Evolutionary conservation across 2,329 filamentous ascomycete genomes (phyloP).

Genomic region (Cercospora canescens): DNA sequence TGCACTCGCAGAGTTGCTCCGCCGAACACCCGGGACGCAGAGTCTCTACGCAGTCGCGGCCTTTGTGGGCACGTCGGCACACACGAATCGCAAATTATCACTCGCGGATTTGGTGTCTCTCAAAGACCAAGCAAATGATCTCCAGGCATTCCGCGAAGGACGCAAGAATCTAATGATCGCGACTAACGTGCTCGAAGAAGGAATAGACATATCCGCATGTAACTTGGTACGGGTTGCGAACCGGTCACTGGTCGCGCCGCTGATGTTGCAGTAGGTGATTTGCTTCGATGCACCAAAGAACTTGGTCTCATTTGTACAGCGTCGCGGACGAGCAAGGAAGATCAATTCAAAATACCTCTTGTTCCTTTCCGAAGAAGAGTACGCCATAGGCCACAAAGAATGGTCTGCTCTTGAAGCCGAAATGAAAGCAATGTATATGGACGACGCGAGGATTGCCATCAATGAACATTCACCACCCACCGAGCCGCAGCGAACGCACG

Average conservation of each 20-base stretch:
- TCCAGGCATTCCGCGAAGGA: conserved; percentile 56
- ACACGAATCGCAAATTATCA: conserved; percentile 43
- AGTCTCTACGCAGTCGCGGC: conserved; percentile 45
- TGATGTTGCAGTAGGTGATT: conserved; percentile 42
- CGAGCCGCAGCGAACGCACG: conserved; percentile 43
- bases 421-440: conserved; percentile 71
- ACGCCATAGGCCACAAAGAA: conserved; percentile 40
- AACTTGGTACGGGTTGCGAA: conserved; percentile 46
- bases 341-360: conserved; percentile 54
- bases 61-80: conserved; percentile 55
- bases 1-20: conserved; percentile 37
- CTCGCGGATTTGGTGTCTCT: conserved; percentile 52
- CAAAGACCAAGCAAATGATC: conserved; percentile 50
- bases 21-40: conserved; percentile 26
- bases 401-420: conserved; percentile 69
- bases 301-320: conserved; percentile 65
- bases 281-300: conserved; percentile 64
- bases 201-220: conserved; percentile 63
- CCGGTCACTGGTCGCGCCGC: background rate
- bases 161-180: conserved; percentile 58
- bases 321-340: conserved; percentile 63
- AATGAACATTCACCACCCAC: conserved; percentile 41
- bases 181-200: conserved; percentile 61
- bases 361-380: conserved; percentile 46
- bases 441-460: conserved; percentile 56